A percentile compares a stretch with the other conserved stretches of the same genome.
These are phyloP conservation scores for Elsinoe batatas DNA, from an alignment of 2,329 filamentous ascomycete genomes.

Conservation along the genomic window DNA sequence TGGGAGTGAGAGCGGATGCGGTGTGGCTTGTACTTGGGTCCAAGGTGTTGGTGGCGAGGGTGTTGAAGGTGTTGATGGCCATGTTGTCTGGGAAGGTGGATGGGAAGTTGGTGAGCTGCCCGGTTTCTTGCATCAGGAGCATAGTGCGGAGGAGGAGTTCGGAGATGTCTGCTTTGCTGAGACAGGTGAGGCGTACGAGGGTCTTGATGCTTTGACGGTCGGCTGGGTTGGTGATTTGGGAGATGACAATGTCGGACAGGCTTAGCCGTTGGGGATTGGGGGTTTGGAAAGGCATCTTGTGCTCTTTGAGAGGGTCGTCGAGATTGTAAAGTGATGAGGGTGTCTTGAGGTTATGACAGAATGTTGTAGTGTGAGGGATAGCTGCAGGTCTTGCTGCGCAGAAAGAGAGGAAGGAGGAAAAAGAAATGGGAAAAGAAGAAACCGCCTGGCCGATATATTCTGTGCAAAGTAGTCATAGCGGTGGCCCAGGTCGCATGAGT, in stretches of 20 bases:
- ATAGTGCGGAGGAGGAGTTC: slow-evolving; percentile 7
- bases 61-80: neutral
- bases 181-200: neutral
- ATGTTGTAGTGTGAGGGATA: neutral
- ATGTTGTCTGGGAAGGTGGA: neutral
- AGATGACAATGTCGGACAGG: neutral
- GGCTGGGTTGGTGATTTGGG: neutral
- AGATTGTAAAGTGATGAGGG: too few relatives aligned
- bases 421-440: neutral
- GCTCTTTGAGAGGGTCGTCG: neutral
- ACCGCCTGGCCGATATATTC: neutral
- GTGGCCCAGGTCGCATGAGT: neutral
- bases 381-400: neutral
- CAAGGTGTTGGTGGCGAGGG: neutral
- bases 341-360: neutral
- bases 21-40: neutral
- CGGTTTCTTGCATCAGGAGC: neutral
- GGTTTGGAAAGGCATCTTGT: neutral
- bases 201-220: neutral
- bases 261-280: neutral
- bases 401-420: neutral
- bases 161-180: neutral
- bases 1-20: neutral
- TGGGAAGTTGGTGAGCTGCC: neutral
- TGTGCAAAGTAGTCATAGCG: neutral